These are phyloP conservation scores for Rhodotorula sp. DNA, from an alignment of 1,284 basidiomycete genomes.

Conservation along the genomic window DNA sequence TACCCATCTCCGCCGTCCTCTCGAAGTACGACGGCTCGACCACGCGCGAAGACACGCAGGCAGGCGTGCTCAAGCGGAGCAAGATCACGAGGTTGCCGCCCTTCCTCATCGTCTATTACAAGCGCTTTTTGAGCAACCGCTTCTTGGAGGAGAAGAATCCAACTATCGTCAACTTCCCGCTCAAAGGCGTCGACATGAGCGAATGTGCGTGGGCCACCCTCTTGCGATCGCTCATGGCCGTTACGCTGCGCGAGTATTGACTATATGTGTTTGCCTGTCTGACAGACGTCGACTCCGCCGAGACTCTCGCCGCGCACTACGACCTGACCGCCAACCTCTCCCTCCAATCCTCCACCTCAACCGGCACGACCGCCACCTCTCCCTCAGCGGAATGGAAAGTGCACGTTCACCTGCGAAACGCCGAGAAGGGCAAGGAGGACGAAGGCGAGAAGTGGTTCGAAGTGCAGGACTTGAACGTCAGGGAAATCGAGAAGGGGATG, in stretches of 20 bases:
- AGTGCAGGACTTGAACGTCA: conserved; percentile 94
- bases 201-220: conserved; percentile 64
- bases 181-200: conserved; percentile 83
- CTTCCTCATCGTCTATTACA: conserved; percentile 92
- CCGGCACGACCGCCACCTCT: conserved; percentile 85
- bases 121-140: conserved; percentile 95
- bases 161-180: conserved; percentile 95
- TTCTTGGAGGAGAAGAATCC: conserved; percentile 99
- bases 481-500: conserved; percentile 93
- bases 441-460: conserved; percentile 93
- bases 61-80: conserved; percentile 80
- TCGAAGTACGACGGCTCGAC: conserved; percentile 92
- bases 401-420: conserved; percentile 67
- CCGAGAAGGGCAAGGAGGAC: conserved; percentile 48
- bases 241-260: background rate
- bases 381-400: conserved; percentile 86
- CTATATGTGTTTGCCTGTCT: background rate
- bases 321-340: conserved; percentile 95
- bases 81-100: conserved; percentile 83
- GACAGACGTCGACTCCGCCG: conserved; percentile 71
- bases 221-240: too few relatives aligned
- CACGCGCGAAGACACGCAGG: conserved; percentile 65
- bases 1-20: conserved; percentile 84
- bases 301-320: conserved; percentile 68
- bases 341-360: conserved; percentile 61